Conservation (phyloP, 176 grass and related monocot genomes). For the Thalia dealbata region DNA sequence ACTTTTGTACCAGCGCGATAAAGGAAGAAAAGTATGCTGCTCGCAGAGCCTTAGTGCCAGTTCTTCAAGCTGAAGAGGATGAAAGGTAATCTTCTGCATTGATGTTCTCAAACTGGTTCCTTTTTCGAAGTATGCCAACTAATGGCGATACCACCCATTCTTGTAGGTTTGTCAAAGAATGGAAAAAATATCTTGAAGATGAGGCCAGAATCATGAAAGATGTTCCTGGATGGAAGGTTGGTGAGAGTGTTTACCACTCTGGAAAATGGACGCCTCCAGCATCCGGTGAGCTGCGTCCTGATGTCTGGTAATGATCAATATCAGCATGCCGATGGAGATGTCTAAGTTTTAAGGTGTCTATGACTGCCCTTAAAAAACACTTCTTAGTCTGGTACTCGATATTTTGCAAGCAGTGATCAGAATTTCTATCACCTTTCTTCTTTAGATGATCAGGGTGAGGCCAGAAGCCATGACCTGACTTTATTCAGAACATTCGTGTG, state of each 20-base stretch:
- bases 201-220: conserved; percentile 89
- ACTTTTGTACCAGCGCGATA: conserved; percentile 36
- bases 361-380: too few species aligned
- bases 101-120: background rate
- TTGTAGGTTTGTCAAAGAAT: conserved; percentile 86
- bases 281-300: conserved; percentile 77
- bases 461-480: too few species aligned
- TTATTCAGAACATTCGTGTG: too few species aligned
- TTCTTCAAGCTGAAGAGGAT: conserved; percentile 99
- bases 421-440: too few species aligned
- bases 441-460: too few species aligned
- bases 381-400: too few species aligned
- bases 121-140: background rate
- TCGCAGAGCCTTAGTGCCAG: conserved; percentile 69
- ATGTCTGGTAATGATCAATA: conserved; percentile 49
- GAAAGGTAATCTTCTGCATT: conserved; percentile 42
- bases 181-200: conserved; percentile 86
- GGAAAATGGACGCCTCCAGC: conserved; percentile 94
- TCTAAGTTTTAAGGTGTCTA: too few species aligned
- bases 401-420: too few species aligned
- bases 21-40: conserved; percentile 99
- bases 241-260: conserved; percentile 73
- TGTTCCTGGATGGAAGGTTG: conserved; percentile 97
- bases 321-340: too few species aligned
- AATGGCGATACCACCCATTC: background rate